Percentiles rank a stretch among this genome's conserved stretches.
Evolutionary conservation across 345 rosid genomes (phyloP).

Genomic region (Lumnitzera racemosa): DNA sequence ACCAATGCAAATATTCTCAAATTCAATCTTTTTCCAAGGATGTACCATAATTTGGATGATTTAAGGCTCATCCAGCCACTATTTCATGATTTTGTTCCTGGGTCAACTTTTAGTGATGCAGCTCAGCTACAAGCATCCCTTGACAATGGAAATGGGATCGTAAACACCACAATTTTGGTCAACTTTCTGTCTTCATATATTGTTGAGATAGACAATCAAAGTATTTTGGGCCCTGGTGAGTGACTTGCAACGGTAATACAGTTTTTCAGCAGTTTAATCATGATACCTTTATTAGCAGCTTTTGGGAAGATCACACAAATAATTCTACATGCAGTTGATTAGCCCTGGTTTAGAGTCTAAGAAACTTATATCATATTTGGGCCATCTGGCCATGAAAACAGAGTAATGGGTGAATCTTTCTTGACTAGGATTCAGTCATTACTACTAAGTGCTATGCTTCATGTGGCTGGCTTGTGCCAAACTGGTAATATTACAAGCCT

Average conservation of each 20-base stretch:
- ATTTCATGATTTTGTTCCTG: constrained; percentile 82
- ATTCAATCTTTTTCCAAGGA: constrained; percentile 75
- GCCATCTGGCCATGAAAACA: too few species aligned
- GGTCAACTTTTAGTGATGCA: constrained; percentile 49
- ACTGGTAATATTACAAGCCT: too few species aligned
- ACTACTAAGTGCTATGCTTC: too few species aligned
- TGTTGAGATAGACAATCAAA: constrained; percentile 67
- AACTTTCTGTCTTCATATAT: constrained; percentile 76
- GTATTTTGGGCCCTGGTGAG: constrained; percentile 81
- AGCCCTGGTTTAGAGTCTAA: too few species aligned
- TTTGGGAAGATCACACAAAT: too few species aligned
- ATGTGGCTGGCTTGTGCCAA: too few species aligned
- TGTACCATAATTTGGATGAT: constrained; percentile 58
- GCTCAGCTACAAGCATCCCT: constrained; percentile 69
- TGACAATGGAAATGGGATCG: constrained; percentile 53
- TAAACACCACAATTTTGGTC: constrained; percentile 74
- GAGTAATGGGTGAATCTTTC: too few species aligned
- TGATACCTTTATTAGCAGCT: not conserved
- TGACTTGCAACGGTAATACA: constrained; percentile 4
- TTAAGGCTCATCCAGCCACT: constrained; percentile 83
- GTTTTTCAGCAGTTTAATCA: not conserved
- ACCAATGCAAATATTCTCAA: constrained; percentile 49
- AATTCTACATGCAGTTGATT: too few species aligned
- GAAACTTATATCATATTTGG: too few species aligned
- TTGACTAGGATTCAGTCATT: too few species aligned